These are phyloP conservation scores for Exserohilum rostratum DNA, from an alignment of 2,329 filamentous ascomycete genomes.

Conservation along the genomic window DNA sequence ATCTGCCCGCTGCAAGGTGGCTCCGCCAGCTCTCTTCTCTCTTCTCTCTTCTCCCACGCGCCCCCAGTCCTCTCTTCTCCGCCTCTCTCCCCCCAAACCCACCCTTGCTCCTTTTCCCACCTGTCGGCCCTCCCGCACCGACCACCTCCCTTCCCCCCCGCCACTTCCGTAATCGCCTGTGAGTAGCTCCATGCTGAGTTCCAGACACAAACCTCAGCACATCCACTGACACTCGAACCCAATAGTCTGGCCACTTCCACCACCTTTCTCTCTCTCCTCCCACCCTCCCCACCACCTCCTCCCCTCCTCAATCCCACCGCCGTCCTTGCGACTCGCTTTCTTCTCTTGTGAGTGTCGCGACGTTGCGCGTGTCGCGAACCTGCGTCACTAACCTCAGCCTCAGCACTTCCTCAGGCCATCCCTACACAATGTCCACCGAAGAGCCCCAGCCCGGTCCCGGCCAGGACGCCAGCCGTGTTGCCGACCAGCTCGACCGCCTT, in stretches of 20 bases:
- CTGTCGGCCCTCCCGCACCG: conserved; percentile 34
- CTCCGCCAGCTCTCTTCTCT: conserved; percentile 24
- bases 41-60: conserved; percentile 29
- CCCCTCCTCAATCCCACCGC: conserved; percentile 5
- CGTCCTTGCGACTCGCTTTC: conserved; percentile 8
- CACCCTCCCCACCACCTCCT: conserved; percentile 7
- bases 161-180: conserved; percentile 43
- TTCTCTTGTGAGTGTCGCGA: conserved; percentile 26
- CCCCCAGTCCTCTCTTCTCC: conserved; percentile 23
- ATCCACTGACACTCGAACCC: conserved; percentile 28
- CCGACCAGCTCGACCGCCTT: conserved; percentile 52
- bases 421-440: conserved; percentile 52
- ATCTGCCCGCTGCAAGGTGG: conserved; percentile 16
- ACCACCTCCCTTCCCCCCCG: conserved; percentile 43
- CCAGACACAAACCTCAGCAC: conserved; percentile 30
- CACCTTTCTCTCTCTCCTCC: conserved; percentile 13
- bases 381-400: conserved; percentile 36
- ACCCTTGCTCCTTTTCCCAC: conserved; percentile 20
- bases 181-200: conserved; percentile 28
- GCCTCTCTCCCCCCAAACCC: conserved; percentile 24
- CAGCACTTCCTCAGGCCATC: conserved; percentile 41
- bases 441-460: conserved; percentile 41
- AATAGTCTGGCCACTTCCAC: conserved; percentile 14
- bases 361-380: conserved; percentile 20
- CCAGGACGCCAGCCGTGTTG: conserved; percentile 46